Conservation (phyloP, 2,329 filamentous ascomycete species). For the Penicillium sp. region DNA sequence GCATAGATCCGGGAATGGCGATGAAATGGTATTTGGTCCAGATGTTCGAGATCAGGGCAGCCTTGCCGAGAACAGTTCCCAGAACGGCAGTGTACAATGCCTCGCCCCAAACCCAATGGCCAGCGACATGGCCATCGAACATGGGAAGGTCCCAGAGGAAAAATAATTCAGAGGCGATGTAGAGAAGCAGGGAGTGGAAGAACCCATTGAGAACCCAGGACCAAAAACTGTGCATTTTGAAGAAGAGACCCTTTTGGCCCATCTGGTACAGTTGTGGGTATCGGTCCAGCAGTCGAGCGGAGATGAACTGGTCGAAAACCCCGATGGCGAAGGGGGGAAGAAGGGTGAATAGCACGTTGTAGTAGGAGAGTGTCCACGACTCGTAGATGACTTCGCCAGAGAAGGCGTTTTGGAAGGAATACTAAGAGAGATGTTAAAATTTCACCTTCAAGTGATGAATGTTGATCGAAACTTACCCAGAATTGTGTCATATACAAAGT, state of each 20-base stretch:
- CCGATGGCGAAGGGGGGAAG: conserved; percentile 90
- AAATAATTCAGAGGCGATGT: conserved; percentile 77
- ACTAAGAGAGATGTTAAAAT: conserved; percentile 56
- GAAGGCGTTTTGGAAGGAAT: conserved; percentile 97
- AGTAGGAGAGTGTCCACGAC: conserved; percentile 98
- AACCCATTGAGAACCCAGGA: conserved; percentile 93
- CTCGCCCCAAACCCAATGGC: conserved; percentile 98
- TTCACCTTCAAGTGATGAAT: not conserved
- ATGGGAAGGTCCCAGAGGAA: conserved; percentile 79
- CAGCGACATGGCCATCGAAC: conserved; percentile 74
- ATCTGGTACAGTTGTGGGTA: conserved; percentile 95
- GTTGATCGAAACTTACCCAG: conserved; percentile 66
- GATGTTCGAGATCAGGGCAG: conserved; percentile 89
- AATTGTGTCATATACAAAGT: conserved; percentile 99
- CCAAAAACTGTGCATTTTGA: conserved; percentile 87
- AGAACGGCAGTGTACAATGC: conserved; percentile 93
- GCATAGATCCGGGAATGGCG: conserved; percentile 89
- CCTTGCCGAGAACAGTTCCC: conserved; percentile 90
- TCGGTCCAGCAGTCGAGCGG: conserved; percentile 84
- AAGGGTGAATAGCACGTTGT: conserved; percentile 97
- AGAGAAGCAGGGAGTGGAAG: conserved; percentile 93
- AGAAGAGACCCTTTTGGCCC: conserved; percentile 90
- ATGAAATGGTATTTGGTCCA: conserved; percentile 99
- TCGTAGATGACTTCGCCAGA: conserved; percentile 98
- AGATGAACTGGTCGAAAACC: conserved; percentile 97